phyloP scores from a whole-genome alignment of 2,329 filamentous ascomycete genomes.

The Trichothecium roseum region DNA sequence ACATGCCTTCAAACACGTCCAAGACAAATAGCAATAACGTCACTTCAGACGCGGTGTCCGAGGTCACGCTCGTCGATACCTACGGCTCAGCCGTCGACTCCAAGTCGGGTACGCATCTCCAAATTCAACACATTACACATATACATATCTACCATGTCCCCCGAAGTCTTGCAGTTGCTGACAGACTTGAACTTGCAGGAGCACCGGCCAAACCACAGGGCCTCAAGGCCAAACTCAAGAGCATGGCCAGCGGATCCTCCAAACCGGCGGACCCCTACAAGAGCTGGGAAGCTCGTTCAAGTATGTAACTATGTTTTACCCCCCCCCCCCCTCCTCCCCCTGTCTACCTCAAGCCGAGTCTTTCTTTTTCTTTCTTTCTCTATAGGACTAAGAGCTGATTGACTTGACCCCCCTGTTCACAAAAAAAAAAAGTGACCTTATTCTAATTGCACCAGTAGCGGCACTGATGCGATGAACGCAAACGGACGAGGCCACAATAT shows the following conservation, averaged over 20 bases:
- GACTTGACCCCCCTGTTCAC: no score
- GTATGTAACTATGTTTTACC: no score
- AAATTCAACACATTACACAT: not conserved
- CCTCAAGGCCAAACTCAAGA: not conserved
- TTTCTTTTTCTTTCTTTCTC: no score
- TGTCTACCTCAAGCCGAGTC: no score
- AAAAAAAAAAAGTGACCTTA: no score
- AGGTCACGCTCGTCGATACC: slow-evolving; percentile 2
- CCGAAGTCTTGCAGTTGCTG: no score
- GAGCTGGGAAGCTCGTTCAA: slow-evolving; percentile 5
- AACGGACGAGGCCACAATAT: no score
- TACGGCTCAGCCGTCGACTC: not conserved
- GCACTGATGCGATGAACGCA: no score
- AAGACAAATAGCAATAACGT: not conserved
- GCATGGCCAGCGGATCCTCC: not conserved
- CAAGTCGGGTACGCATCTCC: not conserved
- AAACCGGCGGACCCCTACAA: slow-evolving; percentile 2
- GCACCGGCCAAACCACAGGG: not conserved
- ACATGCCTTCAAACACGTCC: no score
- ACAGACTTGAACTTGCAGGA: not conserved
- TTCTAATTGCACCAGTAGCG: no score
- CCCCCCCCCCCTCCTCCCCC: no score
- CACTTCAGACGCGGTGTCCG: slow-evolving; percentile 3
- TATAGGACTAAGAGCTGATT: no score
- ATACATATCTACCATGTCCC: not conserved